Conservation (phyloP, 192 early-diverging fungal genomes). For the Coemansia sp. region DNA sequence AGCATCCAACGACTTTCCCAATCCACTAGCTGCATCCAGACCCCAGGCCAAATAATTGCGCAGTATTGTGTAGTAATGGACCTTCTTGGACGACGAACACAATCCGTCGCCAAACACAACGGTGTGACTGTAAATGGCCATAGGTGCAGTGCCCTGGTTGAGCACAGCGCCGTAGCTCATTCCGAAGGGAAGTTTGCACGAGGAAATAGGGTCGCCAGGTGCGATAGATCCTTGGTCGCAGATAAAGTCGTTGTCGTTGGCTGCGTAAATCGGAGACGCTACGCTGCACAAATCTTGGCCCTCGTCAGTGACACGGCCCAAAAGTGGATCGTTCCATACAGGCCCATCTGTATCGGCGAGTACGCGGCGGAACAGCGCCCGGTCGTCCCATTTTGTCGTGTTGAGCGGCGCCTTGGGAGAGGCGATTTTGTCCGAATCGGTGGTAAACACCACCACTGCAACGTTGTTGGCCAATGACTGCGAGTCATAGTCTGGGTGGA, state of each 20-base stretch:
- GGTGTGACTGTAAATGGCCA: slow-evolving; percentile 44
- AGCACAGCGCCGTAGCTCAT: slow-evolving; percentile 28
- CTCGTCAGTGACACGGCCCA: slow-evolving; percentile 1
- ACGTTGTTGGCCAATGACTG: slow-evolving; percentile 41
- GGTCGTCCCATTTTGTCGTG: slow-evolving; percentile 16
- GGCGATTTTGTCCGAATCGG: background rate
- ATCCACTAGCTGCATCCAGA: background rate
- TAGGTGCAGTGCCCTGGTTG: slow-evolving; percentile 11
- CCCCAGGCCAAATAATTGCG: slow-evolving; percentile 39
- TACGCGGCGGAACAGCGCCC: slow-evolving; percentile 21
- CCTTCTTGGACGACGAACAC: slow-evolving; percentile 25
- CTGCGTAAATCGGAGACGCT: slow-evolving; percentile 32
- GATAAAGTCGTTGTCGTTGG: slow-evolving; percentile 27
- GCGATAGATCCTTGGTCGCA: slow-evolving; percentile 14
- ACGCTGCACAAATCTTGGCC: slow-evolving; percentile 17
- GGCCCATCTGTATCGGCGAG: slow-evolving; percentile 6
- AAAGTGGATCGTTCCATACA: slow-evolving; percentile 17
- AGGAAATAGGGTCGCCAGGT: slow-evolving; percentile 3
- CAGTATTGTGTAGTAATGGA: slow-evolving; percentile 31
- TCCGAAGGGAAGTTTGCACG: slow-evolving; percentile 34
- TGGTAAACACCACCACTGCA: slow-evolving; percentile 25
- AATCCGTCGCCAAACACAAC: slow-evolving; percentile 37
- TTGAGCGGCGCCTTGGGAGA: slow-evolving; percentile 1
- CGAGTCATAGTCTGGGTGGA: slow-evolving; percentile 26
- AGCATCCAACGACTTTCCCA: background rate